phyloP scores from a whole-genome alignment of 1,284 basidiomycete genomes.

The Sparassis latifolia region DNA sequence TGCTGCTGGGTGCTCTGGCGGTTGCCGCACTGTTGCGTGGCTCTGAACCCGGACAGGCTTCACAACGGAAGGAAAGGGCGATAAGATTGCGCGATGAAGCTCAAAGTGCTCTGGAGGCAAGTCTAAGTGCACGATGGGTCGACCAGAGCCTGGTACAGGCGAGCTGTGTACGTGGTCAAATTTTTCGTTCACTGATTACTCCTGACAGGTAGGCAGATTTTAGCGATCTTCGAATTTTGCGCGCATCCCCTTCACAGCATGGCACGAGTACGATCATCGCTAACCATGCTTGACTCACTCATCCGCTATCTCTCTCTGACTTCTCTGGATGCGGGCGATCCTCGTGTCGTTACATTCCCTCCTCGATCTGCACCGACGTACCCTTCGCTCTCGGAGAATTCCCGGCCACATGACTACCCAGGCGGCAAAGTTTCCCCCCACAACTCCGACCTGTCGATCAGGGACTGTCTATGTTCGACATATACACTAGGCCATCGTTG shows the following conservation, averaged over 20 bases:
- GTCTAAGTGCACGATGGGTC: slow-evolving; percentile 61
- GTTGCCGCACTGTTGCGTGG: slow-evolving; percentile 66
- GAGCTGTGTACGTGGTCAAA: slow-evolving; percentile 48
- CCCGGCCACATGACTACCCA: neutral
- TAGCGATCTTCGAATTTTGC: slow-evolving; percentile 67
- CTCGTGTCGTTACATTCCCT: slow-evolving; percentile 39
- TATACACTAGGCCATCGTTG: slow-evolving; percentile 49
- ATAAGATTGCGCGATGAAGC: slow-evolving; percentile 57
- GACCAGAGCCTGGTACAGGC: slow-evolving; percentile 67
- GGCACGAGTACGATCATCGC: slow-evolving; percentile 46
- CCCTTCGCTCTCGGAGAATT: neutral
- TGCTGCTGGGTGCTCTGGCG: slow-evolving; percentile 59
- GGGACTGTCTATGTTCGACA: slow-evolving; percentile 43
- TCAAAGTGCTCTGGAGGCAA: slow-evolving; percentile 65
- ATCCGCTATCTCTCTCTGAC: slow-evolving; percentile 56
- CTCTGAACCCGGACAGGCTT: slow-evolving; percentile 40
- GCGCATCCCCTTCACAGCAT: slow-evolving; percentile 55
- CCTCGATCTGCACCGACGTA: slow-evolving; percentile 21
- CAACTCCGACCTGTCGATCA: too few relatives aligned
- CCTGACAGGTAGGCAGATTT: slow-evolving; percentile 34
- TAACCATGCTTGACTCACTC: slow-evolving; percentile 59
- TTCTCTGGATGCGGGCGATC: slow-evolving; percentile 35
- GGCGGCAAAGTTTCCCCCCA: too few relatives aligned
- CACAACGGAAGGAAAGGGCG: slow-evolving; percentile 44
- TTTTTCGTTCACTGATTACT: neutral